Evolutionary conservation across 768 basidiomycete species (phyloP), one percentile per base, ranked within the genome.

Genomic region (Suillus tomentosus): DNA sequence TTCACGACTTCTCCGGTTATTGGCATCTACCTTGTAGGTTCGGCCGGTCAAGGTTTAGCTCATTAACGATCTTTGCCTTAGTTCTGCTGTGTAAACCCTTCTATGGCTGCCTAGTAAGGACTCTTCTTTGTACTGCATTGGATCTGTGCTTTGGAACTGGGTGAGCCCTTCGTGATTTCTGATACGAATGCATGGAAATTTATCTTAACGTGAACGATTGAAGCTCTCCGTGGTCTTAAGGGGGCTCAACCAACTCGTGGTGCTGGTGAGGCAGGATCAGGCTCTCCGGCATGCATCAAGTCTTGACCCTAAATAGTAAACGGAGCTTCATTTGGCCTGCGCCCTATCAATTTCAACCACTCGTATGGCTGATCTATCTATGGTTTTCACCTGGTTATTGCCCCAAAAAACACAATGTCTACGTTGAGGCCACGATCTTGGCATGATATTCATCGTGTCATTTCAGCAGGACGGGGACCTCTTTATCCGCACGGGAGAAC

Each of bases 211-310:
- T 19, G 40, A 42, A 58, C 10, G 17, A 58, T 39, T 11, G 24
- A 58, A 31, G 57, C 24, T 42, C 40, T 27, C 40, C 57, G 40
- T 58, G 57, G 40, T 58, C 27, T 58, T 58, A 58, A 58, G 24
- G 57, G 10, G 57, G 57, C 24, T 58, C 57, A 58, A 11, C 17
- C 17, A 40, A 58, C 57, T 58, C 57, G 40, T 58, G 57, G 57
- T 58, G 6, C 10, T 58, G 57, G 57, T 39, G 57, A 42, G 57
- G 57, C 27, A 17, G 57, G 24, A 58, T 43, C 42, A 31, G 57
- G 24, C 57, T 40, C 24, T 58, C 40, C 57, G 8, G 31, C 31
- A 10, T 53, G 27, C 51, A 58, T 58, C 53, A 19, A 54, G 31
- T 54, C 8, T 51, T 10, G 40, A 58, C 11, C 57, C 57, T 8